Conservation (phyloP, 768 basidiomycete genomes). For the Panaeolus cyanescens region DNA sequence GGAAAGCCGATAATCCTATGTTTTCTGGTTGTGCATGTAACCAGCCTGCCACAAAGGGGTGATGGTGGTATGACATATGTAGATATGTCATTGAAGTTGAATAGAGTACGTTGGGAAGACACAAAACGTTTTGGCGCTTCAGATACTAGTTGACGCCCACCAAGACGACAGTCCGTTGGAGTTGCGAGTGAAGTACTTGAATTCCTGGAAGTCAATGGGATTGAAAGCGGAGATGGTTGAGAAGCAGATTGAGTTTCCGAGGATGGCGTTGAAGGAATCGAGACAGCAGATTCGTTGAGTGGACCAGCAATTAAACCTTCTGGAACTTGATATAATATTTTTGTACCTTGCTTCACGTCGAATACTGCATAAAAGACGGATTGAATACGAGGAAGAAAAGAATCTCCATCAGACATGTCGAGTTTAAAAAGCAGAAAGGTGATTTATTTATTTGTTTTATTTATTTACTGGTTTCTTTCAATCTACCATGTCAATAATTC, state of each 20-base stretch:
- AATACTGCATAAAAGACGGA: conserved; percentile 96
- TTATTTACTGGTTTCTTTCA: conserved; percentile 4
- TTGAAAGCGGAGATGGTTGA: conserved; percentile 20
- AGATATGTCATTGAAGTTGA: conserved; percentile 90
- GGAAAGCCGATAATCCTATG: conserved; percentile 94
- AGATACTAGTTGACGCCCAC: conserved; percentile 36
- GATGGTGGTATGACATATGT: conserved; percentile 93
- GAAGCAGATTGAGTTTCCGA: conserved; percentile 29
- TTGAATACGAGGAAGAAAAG: conserved; percentile 77
- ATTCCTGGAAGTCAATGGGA: conserved; percentile 43
- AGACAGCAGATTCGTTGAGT: conserved; percentile 19
- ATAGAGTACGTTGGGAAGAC: conserved; percentile 59
- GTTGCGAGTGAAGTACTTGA: conserved; percentile 56
- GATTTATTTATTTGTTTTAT: conserved; percentile 8
- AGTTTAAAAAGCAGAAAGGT: conserved; percentile 6
- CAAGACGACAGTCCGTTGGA: conserved; percentile 42
- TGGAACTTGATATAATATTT: conserved; percentile 92
- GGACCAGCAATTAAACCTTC: conserved; percentile 77
- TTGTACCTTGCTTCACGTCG: conserved; percentile 82
- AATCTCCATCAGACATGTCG: conserved; percentile 47
- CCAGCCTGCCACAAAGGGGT: conserved; percentile 83
- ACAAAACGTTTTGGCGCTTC: conserved; percentile 50
- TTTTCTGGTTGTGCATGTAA: conserved; percentile 79
- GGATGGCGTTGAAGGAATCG: conserved; percentile 42
- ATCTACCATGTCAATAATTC: conserved; percentile 22